phyloP scores from a whole-genome alignment of 2,329 filamentous ascomycete species.

The Fusarium mangiferae region DNA sequence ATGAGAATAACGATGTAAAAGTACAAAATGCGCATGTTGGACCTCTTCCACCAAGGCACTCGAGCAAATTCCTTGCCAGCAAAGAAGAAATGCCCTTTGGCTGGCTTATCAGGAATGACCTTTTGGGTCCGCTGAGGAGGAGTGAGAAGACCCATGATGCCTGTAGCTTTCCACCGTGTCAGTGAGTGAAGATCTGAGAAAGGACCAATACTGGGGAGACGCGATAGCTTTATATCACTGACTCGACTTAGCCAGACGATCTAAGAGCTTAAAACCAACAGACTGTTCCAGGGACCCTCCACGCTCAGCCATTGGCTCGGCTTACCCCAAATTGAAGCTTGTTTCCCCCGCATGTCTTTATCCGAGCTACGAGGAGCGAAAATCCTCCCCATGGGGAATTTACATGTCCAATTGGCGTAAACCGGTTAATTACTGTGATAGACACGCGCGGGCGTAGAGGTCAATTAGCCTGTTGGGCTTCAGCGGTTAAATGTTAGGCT shows the following conservation, averaged over 20 bases:
- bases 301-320: not conserved
- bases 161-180: not conserved
- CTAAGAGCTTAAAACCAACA: not conserved
- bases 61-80: conserved; percentile 13
- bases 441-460: not conserved
- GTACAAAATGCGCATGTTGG: conserved; percentile 7
- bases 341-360: conserved; percentile 17
- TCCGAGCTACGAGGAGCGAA: conserved; percentile 12
- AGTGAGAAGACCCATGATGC: conserved; percentile 8
- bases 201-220: not conserved
- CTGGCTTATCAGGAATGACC: conserved; percentile 15
- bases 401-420: not conserved
- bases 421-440: conserved; percentile 1
- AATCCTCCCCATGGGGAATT: conserved; percentile 12
- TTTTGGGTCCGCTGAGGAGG: conserved; percentile 18
- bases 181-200: not conserved
- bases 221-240: conserved; percentile 5
- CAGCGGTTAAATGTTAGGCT: conserved; percentile 4
- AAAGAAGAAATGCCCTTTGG: conserved; percentile 16
- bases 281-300: not conserved
- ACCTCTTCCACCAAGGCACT: conserved; percentile 13
- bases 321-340: not conserved
- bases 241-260: not conserved
- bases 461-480: not conserved
- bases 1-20: conserved; percentile 12